These are phyloP conservation scores for Alectoria sarmentosa DNA, from an alignment of 495 filamentous ascomycete genomes.

Conservation along the genomic window DNA sequence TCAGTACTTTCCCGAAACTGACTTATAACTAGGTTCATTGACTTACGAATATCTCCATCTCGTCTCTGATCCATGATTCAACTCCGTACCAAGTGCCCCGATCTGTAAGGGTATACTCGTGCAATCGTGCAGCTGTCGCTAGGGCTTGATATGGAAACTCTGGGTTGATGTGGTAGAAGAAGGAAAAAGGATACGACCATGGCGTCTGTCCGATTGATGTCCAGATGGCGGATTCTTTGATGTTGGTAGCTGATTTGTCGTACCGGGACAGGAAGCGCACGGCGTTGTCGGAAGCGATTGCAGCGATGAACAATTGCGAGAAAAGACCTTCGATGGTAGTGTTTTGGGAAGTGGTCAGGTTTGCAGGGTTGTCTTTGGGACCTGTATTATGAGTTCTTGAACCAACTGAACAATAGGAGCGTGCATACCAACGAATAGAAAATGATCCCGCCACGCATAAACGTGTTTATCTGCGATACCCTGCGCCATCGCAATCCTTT, in stretches of 20 bases:
- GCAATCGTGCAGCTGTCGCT: background rate
- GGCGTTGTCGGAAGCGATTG: background rate
- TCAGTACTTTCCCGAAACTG: background rate
- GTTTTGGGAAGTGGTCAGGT: background rate
- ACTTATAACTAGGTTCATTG: background rate
- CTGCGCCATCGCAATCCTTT: background rate
- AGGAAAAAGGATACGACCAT: background rate
- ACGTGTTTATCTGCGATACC: background rate
- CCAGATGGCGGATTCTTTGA: background rate
- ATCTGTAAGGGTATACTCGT: background rate
- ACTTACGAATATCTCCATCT: background rate
- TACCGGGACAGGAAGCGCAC: background rate
- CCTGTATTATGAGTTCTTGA: too few species aligned
- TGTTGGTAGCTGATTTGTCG: background rate
- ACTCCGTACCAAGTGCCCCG: constrained; percentile 1
- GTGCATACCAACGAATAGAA: background rate
- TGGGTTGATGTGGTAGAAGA: background rate
- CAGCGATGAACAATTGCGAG: background rate
- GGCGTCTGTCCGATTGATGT: background rate
- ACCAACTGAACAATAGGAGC: too few species aligned
- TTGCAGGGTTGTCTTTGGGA: background rate
- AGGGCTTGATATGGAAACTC: background rate
- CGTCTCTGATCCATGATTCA: background rate
- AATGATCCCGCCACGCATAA: background rate
- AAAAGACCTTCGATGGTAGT: background rate